phyloP scores from a whole-genome alignment of 1,284 basidiomycete genomes.

The Bondarzewia mesenterica region DNA sequence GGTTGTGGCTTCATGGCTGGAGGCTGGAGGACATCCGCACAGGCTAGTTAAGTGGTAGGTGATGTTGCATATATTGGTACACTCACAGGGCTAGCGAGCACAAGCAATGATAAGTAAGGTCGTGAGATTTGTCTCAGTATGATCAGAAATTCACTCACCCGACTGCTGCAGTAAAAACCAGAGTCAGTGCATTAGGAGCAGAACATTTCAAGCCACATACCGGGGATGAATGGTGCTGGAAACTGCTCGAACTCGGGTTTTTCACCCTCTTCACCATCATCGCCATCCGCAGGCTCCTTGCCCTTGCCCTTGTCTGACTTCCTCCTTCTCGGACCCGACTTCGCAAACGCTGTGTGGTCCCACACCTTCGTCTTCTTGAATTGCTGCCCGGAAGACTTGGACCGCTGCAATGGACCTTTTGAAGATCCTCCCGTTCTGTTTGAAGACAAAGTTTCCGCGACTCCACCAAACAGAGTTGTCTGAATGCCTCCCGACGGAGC shows the following conservation, averaged over 20 bases:
- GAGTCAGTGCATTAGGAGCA: constrained; percentile 16
- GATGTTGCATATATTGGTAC: neutral
- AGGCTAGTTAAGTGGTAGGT: neutral
- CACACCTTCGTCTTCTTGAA: constrained; percentile 72
- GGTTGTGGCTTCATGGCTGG: constrained; percentile 72
- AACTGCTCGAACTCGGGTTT: constrained; percentile 76
- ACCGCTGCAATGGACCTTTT: constrained; percentile 29
- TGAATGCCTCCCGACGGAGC: constrained; percentile 39
- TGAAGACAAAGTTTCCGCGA: constrained; percentile 27
- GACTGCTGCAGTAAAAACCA: constrained; percentile 14
- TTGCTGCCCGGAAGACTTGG: constrained; percentile 32
- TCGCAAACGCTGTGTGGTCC: constrained; percentile 81
- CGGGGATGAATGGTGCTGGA: constrained; percentile 62
- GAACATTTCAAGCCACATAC: constrained; percentile 47
- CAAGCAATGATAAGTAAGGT: too few relatives aligned
- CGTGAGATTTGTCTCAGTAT: neutral
- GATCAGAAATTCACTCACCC: constrained; percentile 21
- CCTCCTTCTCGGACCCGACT: constrained; percentile 56
- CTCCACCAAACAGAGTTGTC: constrained; percentile 57
- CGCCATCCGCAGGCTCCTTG: constrained; percentile 28
- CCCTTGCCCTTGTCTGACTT: constrained; percentile 40
- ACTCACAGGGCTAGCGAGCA: neutral
- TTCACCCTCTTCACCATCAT: constrained; percentile 38
- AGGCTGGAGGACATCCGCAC: constrained; percentile 31
- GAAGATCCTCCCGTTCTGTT: constrained; percentile 10